Base-by-base conservation (phyloP, 306 rosid species). In the Nissolia schottii region DNA sequence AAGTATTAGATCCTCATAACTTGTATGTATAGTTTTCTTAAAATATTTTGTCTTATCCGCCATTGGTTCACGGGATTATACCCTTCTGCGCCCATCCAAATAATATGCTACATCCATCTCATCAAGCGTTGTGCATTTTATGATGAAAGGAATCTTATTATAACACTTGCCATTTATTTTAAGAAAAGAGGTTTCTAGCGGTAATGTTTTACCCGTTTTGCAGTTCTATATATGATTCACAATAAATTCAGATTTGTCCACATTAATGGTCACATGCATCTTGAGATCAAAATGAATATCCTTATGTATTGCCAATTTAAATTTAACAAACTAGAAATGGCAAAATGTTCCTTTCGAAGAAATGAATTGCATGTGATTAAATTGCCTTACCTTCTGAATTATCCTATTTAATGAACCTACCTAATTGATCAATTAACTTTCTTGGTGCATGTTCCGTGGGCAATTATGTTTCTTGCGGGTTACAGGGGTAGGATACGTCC, bases 211-310 rank as follows among this genome's bases (percentile, higher is more conserved):
- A 53, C 43, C 11, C 32, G 15, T 41, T 27, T 35, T 48, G 37
- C 3, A 50, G 23, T 65, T 25, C 45, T 6, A 48, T 28, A 15
- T 46, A 65, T 16, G 43, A 16, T 16, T 27, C 43, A 11, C 57
- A 25, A 18, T 15, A 67, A 37, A 15, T 16, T 6, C 7, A 48
- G 46, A 48, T 50, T 55, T 8, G 12, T 46, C 22, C n/a, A 37
- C 37, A 15, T 65, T 53, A 35, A 28, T 46, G 40, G 5, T 28
- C 64, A 57, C 75, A 43, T 64, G 71, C 71, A 59, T 64, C 38
- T 15, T 31, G 43, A 46, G 20, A 65, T 20, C 56, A 43, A 7
- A 65, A 65, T 27, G 25, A 46, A 15, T 46, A n/a, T n/a, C 20
- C 25, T 3, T 40, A 16, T 16, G 45, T 1, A 31, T 16, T 16